Evolutionary conservation across 169 alveolate species (phyloP), one percentile per base, ranked within the genome.

Genomic region (Plasmodium blacklocki): DNA sequence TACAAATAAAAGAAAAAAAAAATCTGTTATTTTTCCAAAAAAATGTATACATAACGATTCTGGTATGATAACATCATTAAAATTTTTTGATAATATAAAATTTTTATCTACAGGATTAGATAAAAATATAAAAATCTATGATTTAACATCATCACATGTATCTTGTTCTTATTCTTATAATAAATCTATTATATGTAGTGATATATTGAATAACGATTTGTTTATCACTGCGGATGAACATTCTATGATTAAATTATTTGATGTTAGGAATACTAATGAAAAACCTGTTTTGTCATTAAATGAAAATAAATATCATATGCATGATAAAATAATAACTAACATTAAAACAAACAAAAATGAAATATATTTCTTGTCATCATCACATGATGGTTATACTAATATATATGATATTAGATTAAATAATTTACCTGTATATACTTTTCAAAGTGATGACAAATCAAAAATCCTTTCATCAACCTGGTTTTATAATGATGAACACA

Each of bases 331-430:
- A 47, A 49, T 83, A 68, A 83, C 91, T 7, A 68, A 74, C 29
- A 52, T 83, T 29, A 26, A 47, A 23, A 83, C 66, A 23, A 67
- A 83, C 60, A 83, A 68, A 83, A 83, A 70, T 56, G 85, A 60
- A 58, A 11, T 83, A 11, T 62, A 83, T 68, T 68, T 83, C 19
- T 68, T 83, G 58, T 68, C 91, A 14, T 26, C 91, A 12, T 83
- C 91, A 11, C 91, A 83, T 58, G 91, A 83, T 70, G 83, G 91
- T 3, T 83, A 29, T 49, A 83, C 63, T 18, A 83, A 83, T 54
- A 83, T 83, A 83, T 83, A 67, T 47, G 91, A 83, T 45, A 26
- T 83, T 45, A 67, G 91, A 47, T 60, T 83, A 62, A 83, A 83
- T 50, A 83, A 68, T 23, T 83, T 56, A 18, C 91, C 91, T 21